These are phyloP conservation scores for Leishmania lainsoni DNA, from an alignment of 208 protist species.

Conservation along the genomic window DNA sequence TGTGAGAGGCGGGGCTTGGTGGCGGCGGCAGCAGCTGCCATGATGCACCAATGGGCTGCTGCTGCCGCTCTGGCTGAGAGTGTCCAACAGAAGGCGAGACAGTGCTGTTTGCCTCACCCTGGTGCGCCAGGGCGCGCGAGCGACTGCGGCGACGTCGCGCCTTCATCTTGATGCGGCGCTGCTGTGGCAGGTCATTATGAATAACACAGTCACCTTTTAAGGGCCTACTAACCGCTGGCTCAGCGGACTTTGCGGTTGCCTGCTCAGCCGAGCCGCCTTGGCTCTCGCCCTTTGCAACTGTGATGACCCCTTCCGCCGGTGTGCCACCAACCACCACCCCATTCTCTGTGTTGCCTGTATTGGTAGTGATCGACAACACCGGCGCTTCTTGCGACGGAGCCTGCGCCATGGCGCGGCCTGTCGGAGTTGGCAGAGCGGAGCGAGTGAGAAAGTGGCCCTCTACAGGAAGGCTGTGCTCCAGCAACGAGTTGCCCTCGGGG, in stretches of 20 bases:
- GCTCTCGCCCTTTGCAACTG: neutral
- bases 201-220: neutral
- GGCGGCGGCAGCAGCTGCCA: conserved; percentile 24
- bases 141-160: conserved; percentile 26
- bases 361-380: neutral
- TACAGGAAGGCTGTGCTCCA: conserved; percentile 25
- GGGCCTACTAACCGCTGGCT: neutral
- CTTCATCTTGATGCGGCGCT: conserved; percentile 23
- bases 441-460: conserved; percentile 9
- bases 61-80: neutral
- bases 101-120: neutral
- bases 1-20: conserved; percentile 19
- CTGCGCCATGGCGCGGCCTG: neutral
- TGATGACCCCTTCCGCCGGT: neutral
- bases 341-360: neutral
- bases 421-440: neutral
- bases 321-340: neutral
- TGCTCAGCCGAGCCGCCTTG: neutral
- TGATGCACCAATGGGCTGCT: neutral
- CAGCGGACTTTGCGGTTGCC: neutral
- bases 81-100: neutral
- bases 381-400: neutral
- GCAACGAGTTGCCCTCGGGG: neutral
- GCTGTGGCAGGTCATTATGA: conserved; percentile 16
- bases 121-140: neutral